Percentiles rank a stretch among this genome's conserved stretches.
These are phyloP conservation scores for Puccinia horiana DNA, from an alignment of 1,284 basidiomycete genomes.

Conservation along the genomic window DNA sequence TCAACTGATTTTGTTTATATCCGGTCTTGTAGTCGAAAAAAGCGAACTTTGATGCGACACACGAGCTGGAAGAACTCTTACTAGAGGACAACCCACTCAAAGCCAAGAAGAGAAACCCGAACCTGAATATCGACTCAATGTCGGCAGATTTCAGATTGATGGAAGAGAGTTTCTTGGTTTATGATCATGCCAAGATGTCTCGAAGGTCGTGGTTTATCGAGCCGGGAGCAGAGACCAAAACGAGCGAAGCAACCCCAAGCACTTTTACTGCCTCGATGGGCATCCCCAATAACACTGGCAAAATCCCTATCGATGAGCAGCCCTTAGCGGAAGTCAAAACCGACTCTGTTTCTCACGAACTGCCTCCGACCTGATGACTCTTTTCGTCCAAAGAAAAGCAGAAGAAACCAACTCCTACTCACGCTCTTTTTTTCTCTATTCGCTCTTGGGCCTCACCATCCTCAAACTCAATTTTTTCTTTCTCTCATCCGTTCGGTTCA, in stretches of 20 bases:
- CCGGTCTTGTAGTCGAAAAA: constrained; percentile 75
- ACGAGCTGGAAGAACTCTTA: constrained; percentile 91
- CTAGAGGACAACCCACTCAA: constrained; percentile 96
- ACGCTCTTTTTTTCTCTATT: too few relatives aligned
- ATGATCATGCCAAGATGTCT: constrained; percentile 69
- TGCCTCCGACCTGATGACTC: neutral
- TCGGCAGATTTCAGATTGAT: constrained; percentile 90
- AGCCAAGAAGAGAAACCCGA: constrained; percentile 85
- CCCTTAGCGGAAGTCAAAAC: constrained; percentile 39
- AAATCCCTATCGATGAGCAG: constrained; percentile 24
- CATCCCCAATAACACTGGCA: neutral
- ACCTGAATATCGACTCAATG: constrained; percentile 79
- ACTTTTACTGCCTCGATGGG: constrained; percentile 19
- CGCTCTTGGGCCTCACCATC: too few relatives aligned
- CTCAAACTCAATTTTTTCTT: neutral
- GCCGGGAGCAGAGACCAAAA: constrained; percentile 34
- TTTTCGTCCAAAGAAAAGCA: neutral
- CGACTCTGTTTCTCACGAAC: constrained; percentile 3
- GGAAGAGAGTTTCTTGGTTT: constrained; percentile 87
- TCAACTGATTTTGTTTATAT: neutral
- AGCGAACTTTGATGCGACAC: constrained; percentile 98
- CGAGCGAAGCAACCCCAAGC: neutral
- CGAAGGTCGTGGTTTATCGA: constrained; percentile 77
- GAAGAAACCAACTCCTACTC: neutral
- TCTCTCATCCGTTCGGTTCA: neutral